Percentiles rank a stretch among this genome's conserved stretches.
phyloP scores from a whole-genome alignment of 176 grass and related monocot species.

The Typha latifolia region DNA sequence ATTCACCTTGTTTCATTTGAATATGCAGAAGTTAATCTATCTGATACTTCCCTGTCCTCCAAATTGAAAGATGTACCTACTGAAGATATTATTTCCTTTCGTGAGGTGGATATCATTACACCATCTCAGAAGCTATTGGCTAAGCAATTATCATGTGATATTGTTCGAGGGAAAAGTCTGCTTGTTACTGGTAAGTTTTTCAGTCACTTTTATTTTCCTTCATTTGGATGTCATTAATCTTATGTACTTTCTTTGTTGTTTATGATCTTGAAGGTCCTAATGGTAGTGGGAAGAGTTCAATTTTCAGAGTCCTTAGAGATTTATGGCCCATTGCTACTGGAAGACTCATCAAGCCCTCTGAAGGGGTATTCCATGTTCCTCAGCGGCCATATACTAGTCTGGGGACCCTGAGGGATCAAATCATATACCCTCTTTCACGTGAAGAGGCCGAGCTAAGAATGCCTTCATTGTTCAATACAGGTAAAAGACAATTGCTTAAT shows the following conservation, averaged over 20 bases:
- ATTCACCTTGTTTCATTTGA: constrained; percentile 1
- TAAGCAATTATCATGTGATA: constrained; percentile 61
- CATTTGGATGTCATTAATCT: constrained; percentile 1
- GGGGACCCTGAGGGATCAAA: constrained; percentile 88
- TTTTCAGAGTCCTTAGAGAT: constrained; percentile 83
- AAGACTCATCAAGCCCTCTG: constrained; percentile 57
- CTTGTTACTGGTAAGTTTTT: constrained; percentile 67
- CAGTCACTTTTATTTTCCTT: constrained; percentile 15
- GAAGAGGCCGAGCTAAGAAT: constrained; percentile 63
- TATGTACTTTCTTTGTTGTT: background rate
- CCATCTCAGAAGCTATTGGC: constrained; percentile 80
- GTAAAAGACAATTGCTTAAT: constrained; percentile 23
- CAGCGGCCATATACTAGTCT: constrained; percentile 94
- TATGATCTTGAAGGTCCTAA: constrained; percentile 67
- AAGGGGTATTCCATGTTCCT: constrained; percentile 83
- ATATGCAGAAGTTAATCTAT: constrained; percentile 32
- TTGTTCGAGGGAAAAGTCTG: constrained; percentile 68
- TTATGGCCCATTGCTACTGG: constrained; percentile 84
- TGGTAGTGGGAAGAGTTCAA: constrained; percentile 93
- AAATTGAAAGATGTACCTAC: constrained; percentile 29
- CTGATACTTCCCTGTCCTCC: constrained; percentile 38
- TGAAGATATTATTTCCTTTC: constrained; percentile 72
- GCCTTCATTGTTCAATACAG: constrained; percentile 28
- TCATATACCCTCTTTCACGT: constrained; percentile 88
- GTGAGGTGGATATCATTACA: constrained; percentile 80